A percentile compares a stretch with the other conserved stretches of the same genome.
Conservation (phyloP, 1,139 yeast genomes). For the Blastobotrys persicus region DNA sequence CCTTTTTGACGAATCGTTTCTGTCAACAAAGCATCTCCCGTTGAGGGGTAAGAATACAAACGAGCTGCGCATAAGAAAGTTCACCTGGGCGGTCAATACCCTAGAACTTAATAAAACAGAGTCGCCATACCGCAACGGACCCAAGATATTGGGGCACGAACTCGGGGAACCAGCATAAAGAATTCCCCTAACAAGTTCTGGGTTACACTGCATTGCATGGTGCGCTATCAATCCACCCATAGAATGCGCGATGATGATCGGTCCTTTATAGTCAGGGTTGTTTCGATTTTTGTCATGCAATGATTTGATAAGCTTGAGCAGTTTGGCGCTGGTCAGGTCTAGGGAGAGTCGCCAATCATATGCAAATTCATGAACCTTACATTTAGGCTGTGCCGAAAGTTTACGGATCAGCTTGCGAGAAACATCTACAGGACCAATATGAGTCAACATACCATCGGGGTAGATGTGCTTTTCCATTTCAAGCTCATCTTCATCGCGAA, state of each 20-base stretch:
- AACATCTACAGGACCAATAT: slow-evolving; percentile 85
- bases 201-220: slow-evolving; percentile 66
- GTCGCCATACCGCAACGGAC: slow-evolving; percentile 83
- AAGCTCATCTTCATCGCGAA: slow-evolving; percentile 58
- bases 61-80: slow-evolving; percentile 85
- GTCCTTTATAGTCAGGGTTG: slow-evolving; percentile 42
- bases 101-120: slow-evolving; percentile 70
- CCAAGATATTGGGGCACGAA: slow-evolving; percentile 80
- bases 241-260: slow-evolving; percentile 71
- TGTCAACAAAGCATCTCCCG: slow-evolving; percentile 71
- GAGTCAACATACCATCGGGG: slow-evolving; percentile 77
- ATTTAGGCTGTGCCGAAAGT: slow-evolving; percentile 55
- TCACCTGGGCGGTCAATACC: slow-evolving; percentile 74
- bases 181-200: slow-evolving; percentile 66
- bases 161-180: slow-evolving; percentile 82
- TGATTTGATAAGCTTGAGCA: slow-evolving; percentile 47
- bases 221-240: slow-evolving; percentile 92
- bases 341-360: slow-evolving; percentile 88
- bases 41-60: slow-evolving; percentile 71
- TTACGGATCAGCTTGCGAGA: slow-evolving; percentile 59
- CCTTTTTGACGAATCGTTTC: slow-evolving; percentile 49
- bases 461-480: slow-evolving; percentile 50
- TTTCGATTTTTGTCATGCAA: slow-evolving; percentile 45
- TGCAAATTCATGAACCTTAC: slow-evolving; percentile 71
- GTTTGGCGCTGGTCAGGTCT: slow-evolving; percentile 51